Percentiles rank a stretch among this genome's conserved stretches.
Evolutionary conservation across 2,329 filamentous ascomycete species (phyloP).

Genomic region (Ilyonectria destructans): DNA sequence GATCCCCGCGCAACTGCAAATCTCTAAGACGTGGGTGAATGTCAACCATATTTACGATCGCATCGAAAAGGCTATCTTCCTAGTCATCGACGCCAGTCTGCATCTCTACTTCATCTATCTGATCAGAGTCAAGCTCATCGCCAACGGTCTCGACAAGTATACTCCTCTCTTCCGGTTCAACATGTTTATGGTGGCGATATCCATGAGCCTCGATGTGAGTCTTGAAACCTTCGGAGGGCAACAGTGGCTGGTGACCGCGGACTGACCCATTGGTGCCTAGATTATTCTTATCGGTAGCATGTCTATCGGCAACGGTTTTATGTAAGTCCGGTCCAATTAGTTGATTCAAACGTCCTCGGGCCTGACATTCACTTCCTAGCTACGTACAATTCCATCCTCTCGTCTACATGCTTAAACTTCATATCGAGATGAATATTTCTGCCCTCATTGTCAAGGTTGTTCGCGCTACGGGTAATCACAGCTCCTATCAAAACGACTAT

Average conservation of each 20-base stretch:
- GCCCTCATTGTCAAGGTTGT: conserved; percentile 40
- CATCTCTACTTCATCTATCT: conserved; percentile 77
- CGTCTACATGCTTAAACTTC: conserved; percentile 23
- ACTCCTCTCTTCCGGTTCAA: too few relatives aligned
- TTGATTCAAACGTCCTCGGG: not conserved
- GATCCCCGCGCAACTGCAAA: conserved; percentile 40
- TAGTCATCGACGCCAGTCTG: conserved; percentile 28
- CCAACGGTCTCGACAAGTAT: conserved; percentile 67
- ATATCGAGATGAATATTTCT: conserved; percentile 30
- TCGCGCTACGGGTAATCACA: conserved; percentile 40
- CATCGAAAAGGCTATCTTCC: conserved; percentile 30
- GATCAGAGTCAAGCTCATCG: conserved; percentile 79
- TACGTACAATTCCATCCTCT: conserved; percentile 45
- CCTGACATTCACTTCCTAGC: conserved; percentile 8
- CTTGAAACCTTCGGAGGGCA: too few relatives aligned
- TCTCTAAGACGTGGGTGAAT: conserved; percentile 30
- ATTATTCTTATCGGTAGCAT: conserved; percentile 31
- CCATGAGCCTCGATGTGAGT: too few relatives aligned
- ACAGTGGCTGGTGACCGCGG: too few relatives aligned
- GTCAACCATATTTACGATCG: conserved; percentile 41
- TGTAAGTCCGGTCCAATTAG: conserved; percentile 32
- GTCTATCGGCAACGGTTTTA: conserved; percentile 45
- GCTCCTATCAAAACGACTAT: conserved; percentile 25
- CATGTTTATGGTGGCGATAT: too few relatives aligned
- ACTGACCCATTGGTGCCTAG: too few relatives aligned